Evolutionary conservation across 805 yeast species (phyloP), one percentile per base, ranked within the genome.

Genomic region (Nakazawaea laoshanensis): DNA sequence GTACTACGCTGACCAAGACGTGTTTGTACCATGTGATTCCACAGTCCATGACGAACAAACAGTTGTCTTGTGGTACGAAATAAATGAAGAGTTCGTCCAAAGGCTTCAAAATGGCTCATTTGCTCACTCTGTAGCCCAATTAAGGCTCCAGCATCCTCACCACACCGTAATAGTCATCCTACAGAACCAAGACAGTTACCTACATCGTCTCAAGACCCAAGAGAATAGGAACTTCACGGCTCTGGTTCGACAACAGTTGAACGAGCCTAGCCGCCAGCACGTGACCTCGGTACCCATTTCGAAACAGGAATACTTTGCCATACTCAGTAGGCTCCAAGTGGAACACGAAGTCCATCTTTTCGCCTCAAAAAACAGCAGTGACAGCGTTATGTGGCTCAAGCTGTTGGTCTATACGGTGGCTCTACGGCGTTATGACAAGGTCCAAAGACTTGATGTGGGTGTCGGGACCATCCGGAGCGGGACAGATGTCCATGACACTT

Each of bases 401-500:
- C 67, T 77, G 11, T 64, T 77, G 40, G 58, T 82, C 0, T 69
- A 74, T 42, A 63, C 85, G 0, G 61, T 79, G 5, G 63, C 75
- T 0, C 48, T 55, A 11, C 57, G 71, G 9, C 46, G 74, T 19
- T 71, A 72, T 50, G 86, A 78, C 45, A 70, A 70, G 15, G 53
- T 54, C 23, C 67, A 73, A 39, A 52, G 85, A 40, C 59, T 63
- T 37, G 68, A 67, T 24, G 18, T 27, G 16, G 30, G 30, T 11
- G 22, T 27, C 20, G 77, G 77, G 4, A 56, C 51, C 2, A 64
- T 77, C 8, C 67, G 61, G 45, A 73, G 82, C 5, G 82, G 82
- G 0, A 52, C 58, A 9, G 68, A 65, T 42, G 43, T 57, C 3
- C 52, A 53, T 16, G 70, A 70, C 27, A 64, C 75, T 0, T 68